Conservation (phyloP, 441 rosid species). For the Aleurites moluccanus region DNA sequence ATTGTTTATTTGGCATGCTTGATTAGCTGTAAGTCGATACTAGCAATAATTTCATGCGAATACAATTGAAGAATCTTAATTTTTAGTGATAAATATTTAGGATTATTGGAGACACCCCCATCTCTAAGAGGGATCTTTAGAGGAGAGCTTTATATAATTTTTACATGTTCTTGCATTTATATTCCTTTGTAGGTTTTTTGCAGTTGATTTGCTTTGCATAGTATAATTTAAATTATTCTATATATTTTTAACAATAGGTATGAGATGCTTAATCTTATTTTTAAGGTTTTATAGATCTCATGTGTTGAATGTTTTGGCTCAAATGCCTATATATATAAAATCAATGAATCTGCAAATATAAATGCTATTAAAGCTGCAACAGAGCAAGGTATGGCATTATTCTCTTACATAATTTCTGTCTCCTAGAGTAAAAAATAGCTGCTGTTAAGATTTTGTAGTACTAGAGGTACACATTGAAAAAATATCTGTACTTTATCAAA, state of each 20-base stretch:
- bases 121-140: not conserved
- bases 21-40: not conserved
- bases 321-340: slow-evolving; percentile 78
- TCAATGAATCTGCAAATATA: slow-evolving; percentile 86
- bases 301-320: slow-evolving; percentile 93
- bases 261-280: slow-evolving; percentile 2
- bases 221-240: not conserved
- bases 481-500: not conserved
- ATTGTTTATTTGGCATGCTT: not conserved
- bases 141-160: not conserved
- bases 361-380: slow-evolving; percentile 76
- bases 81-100: not conserved
- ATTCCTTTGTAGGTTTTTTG: too few species aligned
- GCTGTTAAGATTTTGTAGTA: too few species aligned
- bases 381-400: slow-evolving; percentile 55
- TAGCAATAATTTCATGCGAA: not conserved
- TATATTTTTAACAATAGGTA: not conserved
- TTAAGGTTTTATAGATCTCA: slow-evolving; percentile 51
- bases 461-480: not conserved
- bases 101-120: not conserved
- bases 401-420: not conserved
- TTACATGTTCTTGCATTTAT: not conserved
- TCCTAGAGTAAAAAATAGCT: not conserved
- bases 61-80: slow-evolving; percentile 3
- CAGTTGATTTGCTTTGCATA: not conserved